Base-by-base conservation (phyloP, 768 basidiomycete genomes). In the Russula sp. region DNA sequence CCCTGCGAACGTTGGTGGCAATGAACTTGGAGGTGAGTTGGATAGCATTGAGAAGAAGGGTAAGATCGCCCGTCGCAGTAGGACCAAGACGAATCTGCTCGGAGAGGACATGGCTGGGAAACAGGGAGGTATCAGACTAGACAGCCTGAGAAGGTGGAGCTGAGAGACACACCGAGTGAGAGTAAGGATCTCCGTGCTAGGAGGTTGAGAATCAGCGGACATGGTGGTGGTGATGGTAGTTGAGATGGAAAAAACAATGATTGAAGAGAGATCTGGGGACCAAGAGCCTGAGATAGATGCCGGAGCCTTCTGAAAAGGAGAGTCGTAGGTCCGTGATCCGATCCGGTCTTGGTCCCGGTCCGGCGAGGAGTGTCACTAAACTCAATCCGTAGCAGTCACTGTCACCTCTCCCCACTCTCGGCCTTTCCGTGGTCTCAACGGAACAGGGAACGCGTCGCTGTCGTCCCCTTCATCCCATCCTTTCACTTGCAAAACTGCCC, bases 11-110 rank as follows among this genome's bases (percentile, higher is more conserved):
- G 72, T 98, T 98, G 68, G 93, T 95, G 2, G 95, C 92, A 73
- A 98, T 98, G 80, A 98, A 98, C 76, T 94, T 94, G 78, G 90
- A 94, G 37, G 92, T 92, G 67, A 94, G 86, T 74, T 97, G 94
- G 74, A 99, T 98, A 52, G 94, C 96, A 64, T 88, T 96, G 67
- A 99, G 82, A 61, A 99, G 84, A 64, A 98, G 77, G 4, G 97
- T 98, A 59, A 98, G 79, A 77, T 98, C 97, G 63, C 97, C 96
- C 0, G 92, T 93, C 6, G 94, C 94, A 5, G 83, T 76, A 10
- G 85, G 75, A 44, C 95, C 95, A 34, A 95, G 79, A 61, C 87
- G 86, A 68, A 91, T 75, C 75, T 96, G 94, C 71, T 93, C 89
- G 59, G 80, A 79, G 52, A 98, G 82, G 73, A 98, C 91, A 80